Percentiles rank a stretch among this genome's conserved stretches.
phyloP scores from a whole-genome alignment of 2,329 filamentous ascomycete species.

The Blastomyces parvus region DNA sequence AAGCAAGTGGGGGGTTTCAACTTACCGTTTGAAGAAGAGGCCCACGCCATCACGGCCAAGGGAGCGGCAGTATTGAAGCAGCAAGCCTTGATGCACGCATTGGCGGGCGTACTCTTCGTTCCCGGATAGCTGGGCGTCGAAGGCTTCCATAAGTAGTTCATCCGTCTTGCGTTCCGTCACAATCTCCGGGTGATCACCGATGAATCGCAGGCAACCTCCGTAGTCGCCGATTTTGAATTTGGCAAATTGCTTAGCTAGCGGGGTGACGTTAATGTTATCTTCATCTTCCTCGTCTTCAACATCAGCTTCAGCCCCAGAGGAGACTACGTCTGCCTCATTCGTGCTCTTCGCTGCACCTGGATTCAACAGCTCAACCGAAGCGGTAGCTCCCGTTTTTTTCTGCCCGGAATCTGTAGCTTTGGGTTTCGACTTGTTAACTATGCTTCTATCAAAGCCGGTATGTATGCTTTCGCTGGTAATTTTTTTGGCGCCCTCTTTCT shows the following conservation, averaged over 20 bases:
- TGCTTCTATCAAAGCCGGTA: constrained; percentile 81
- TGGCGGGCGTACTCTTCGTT: constrained; percentile 69
- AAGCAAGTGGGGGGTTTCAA: constrained; percentile 4
- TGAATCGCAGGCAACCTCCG: constrained; percentile 61
- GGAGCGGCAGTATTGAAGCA: constrained; percentile 89
- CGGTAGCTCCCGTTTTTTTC: constrained; percentile 11
- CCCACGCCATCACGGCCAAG: constrained; percentile 79
- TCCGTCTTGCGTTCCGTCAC: constrained; percentile 81
- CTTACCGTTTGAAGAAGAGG: constrained; percentile 81
- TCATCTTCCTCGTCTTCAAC: constrained; percentile 52
- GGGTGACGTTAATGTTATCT: constrained; percentile 64
- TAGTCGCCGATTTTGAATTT: constrained; percentile 70
- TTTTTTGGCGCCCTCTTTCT: constrained; percentile 75
- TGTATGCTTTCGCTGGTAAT: constrained; percentile 89
- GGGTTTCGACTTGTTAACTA: constrained; percentile 54
- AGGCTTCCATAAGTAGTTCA: constrained; percentile 80
- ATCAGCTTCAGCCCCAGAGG: constrained; percentile 53
- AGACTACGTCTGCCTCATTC: constrained; percentile 31
- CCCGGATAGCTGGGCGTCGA: constrained; percentile 72
- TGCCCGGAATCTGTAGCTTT: constrained; percentile 36
- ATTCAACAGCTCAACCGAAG: constrained; percentile 65
- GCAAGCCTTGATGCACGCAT: constrained; percentile 84
- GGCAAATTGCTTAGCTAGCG: constrained; percentile 70
- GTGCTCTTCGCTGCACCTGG: constrained; percentile 37
- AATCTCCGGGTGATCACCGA: constrained; percentile 67